Evolutionary conservation across 257 asterid genomes (phyloP), one percentile per base, ranked within the genome.

Genomic region (Solanum acaule): DNA sequence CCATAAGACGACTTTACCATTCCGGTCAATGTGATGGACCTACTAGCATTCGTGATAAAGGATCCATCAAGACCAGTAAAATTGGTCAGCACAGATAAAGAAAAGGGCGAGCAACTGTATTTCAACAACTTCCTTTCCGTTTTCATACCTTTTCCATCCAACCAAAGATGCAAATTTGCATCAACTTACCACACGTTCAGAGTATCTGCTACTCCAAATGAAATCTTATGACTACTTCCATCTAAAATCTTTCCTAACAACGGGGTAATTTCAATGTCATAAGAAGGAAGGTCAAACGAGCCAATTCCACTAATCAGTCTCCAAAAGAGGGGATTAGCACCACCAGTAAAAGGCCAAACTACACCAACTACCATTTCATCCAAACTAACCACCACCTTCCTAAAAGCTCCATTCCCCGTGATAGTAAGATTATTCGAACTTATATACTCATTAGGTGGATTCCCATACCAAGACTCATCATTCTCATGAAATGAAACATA

Each of bases 151-250:
- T 87, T 90, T 25, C 52, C 65, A 11, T 95, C 99, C 91, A 95
- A 65, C 98, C 98, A 96, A 65, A 96, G 93, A 90, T 96, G 98
- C 93, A 95, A 88, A 92, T 96, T 96, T 10, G 99, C 99, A 85
- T 96, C 95, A 35, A 96, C 68, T 14, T 90, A 96, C 99, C 99
- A 96, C 23, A 94, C 96, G 38, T 92, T 96, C 73, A 96, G 88
- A 33, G 96, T 98, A 72, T 93, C 91, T 0, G 95, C 89, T 37
- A 96, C 98, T 4, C 92, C 61, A 33, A 96, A 95, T 3, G 89
- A 88, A 7, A 96, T 86, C 34, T 84, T 46, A 85, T 96, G 99
- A 31, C 86, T 67, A 70, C 91, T 88, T 16, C 94, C 97, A 88
- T 96, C 99, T 87, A 95, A 88, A 15, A 95, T 83, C 14, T 38